Evolutionary conservation across 176 grass and related monocot genomes (phyloP).

Genomic region (Avena eriantha): DNA sequence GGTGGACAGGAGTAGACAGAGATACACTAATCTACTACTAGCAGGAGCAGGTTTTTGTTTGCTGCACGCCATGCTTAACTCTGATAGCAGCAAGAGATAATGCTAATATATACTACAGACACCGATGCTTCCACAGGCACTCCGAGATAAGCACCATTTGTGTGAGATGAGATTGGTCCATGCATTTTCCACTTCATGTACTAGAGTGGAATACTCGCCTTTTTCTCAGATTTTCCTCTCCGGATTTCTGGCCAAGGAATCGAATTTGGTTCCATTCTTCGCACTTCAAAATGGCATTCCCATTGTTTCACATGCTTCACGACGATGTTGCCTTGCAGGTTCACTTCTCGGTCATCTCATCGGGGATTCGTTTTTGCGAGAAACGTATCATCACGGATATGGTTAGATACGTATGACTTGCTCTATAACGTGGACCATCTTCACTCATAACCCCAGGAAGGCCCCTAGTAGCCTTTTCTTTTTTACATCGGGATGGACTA

Average conservation of each 20-base stretch:
- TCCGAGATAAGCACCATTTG: neutral
- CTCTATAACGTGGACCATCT: no score
- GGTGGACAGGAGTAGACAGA: neutral
- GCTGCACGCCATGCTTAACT: slow-evolving; percentile 27
- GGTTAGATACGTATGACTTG: neutral
- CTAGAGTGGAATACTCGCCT: neutral
- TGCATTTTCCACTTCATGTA: neutral
- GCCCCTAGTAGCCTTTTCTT: no score
- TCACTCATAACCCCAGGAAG: no score
- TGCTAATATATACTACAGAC: no score
- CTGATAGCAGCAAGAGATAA: neutral
- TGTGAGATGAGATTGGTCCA: neutral
- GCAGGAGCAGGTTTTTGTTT: neutral
- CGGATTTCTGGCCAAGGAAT: slow-evolving; percentile 24
- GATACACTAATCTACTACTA: neutral
- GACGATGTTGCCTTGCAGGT: slow-evolving; percentile 14
- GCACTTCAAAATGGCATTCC: neutral
- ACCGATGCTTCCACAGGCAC: neutral
- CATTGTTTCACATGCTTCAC: slow-evolving; percentile 28
- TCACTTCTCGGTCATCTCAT: neutral
- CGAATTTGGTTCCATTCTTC: slow-evolving; percentile 16
- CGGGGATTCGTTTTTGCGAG: neutral
- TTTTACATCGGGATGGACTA: no score
- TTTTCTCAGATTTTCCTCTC: neutral
- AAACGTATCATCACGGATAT: neutral